These are phyloP conservation scores for Monoraphidium neglectum DNA, from an alignment of 139 green algal genomes.

Conservation along the genomic window DNA sequence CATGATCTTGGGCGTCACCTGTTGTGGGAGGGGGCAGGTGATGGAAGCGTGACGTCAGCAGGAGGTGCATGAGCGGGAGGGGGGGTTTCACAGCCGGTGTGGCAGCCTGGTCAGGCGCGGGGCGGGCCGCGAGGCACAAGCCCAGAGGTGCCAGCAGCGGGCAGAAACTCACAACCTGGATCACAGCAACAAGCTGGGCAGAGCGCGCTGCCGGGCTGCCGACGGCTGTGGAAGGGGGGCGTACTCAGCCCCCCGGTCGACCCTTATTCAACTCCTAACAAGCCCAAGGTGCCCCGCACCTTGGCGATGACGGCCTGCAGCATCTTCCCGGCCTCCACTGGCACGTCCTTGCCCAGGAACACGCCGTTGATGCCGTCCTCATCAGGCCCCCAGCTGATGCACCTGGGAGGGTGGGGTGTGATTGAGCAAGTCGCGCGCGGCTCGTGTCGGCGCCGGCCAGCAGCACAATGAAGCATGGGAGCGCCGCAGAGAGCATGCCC, in stretches of 20 bases:
- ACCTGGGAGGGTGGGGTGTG: slow-evolving; percentile 19
- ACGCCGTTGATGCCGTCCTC: slow-evolving; percentile 54
- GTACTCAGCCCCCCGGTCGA: not conserved
- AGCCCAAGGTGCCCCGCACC: slow-evolving; percentile 19
- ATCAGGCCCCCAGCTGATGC: slow-evolving; percentile 46
- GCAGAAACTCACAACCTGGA: not conserved
- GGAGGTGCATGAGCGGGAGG: not conserved
- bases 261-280: not conserved
- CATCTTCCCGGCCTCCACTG: slow-evolving; percentile 34
- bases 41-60: not conserved
- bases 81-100: no score
- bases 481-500: no score
- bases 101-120: no score
- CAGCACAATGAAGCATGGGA: no score
- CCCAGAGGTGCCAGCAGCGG: slow-evolving; percentile 2
- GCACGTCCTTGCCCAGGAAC: slow-evolving; percentile 53
- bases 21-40: not conserved
- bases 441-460: no score
- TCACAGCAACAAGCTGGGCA: not conserved
- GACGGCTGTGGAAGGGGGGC: not conserved
- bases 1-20: slow-evolving; percentile 36
- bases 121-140: no score
- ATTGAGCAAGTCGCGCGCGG: not conserved
- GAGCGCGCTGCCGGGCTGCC: not conserved
- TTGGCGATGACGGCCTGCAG: slow-evolving; percentile 25